phyloP scores from a whole-genome alignment of 2,329 filamentous ascomycete species.

The Septoria petroselini region DNA sequence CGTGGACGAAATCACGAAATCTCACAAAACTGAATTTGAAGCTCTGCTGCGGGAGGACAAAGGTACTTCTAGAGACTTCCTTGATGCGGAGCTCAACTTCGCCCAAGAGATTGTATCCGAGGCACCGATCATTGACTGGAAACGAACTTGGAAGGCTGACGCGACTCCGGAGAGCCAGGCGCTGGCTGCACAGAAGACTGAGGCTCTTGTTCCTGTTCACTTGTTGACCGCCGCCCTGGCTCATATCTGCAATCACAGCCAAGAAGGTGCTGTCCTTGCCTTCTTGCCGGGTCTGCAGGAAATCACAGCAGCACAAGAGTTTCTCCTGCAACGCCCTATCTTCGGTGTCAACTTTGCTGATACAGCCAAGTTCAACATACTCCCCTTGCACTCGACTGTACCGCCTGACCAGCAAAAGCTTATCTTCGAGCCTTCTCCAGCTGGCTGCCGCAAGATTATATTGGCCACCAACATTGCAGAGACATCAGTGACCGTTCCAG shows the following conservation, averaged over 20 bases:
- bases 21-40: constrained; percentile 27
- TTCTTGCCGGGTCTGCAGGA: constrained; percentile 49
- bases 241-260: constrained; percentile 45
- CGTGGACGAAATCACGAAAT: constrained; percentile 32
- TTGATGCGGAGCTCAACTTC: constrained; percentile 26
- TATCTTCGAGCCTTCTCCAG: constrained; percentile 42
- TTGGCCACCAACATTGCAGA: constrained; percentile 53
- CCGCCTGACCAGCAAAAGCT: constrained; percentile 43
- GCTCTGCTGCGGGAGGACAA: constrained; percentile 12
- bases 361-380: constrained; percentile 42
- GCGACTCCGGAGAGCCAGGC: constrained; percentile 26
- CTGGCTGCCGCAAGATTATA: constrained; percentile 49
- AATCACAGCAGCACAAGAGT: constrained; percentile 37
- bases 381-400: constrained; percentile 49
- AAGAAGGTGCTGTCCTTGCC: constrained; percentile 48
- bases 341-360: constrained; percentile 45
- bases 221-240: constrained; percentile 47
- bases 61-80: constrained; percentile 21
- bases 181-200: constrained; percentile 37
- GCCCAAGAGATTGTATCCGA: constrained; percentile 11
- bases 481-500: constrained; percentile 52
- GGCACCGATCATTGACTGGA: constrained; percentile 42
- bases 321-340: constrained; percentile 29
- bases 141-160: constrained; percentile 32
- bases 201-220: constrained; percentile 42